Evolutionary conservation across 78 protist genomes (phyloP).

Genomic region (Planoprotostelium fungivorum): DNA sequence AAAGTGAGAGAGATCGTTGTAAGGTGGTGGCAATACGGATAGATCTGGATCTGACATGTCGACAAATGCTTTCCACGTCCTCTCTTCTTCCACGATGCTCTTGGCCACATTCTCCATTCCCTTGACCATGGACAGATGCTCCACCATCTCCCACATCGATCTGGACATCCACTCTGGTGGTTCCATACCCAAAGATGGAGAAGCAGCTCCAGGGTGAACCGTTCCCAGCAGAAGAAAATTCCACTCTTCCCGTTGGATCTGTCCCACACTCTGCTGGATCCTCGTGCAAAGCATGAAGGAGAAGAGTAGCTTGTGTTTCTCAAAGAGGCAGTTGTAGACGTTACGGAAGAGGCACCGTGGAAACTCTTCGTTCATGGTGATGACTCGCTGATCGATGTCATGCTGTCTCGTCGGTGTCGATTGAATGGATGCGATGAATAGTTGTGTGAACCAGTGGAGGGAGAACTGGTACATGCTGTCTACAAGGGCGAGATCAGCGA

Average conservation of each 20-base stretch:
- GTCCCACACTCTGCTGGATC: constrained; percentile 13
- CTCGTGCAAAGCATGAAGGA: constrained; percentile 46
- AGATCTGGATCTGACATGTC: not conserved
- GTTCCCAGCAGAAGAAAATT: constrained; percentile 35
- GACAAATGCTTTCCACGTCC: constrained; percentile 14
- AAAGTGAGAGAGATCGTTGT: not conserved
- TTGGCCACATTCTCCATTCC: not conserved
- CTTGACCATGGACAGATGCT: not conserved
- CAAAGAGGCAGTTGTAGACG: constrained; percentile 16
- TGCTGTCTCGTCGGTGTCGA: no score
- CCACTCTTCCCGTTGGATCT: constrained; percentile 15
- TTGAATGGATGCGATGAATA: no score
- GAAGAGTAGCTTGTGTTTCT: constrained; percentile 72
- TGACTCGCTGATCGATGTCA: not conserved
- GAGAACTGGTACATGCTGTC: constrained; percentile 83
- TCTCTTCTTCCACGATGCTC: not conserved
- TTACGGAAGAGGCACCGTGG: not conserved
- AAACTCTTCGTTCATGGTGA: not conserved
- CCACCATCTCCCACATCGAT: constrained; percentile 52
- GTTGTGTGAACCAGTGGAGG: constrained; percentile 16
- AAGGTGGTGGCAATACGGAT: not conserved
- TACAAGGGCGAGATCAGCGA: constrained; percentile 57
- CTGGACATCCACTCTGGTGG: constrained; percentile 47
- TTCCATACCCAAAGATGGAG: not conserved
- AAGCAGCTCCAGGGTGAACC: not conserved